These are phyloP conservation scores for Elsinoe necatrix DNA, from an alignment of 2,329 filamentous ascomycete genomes.

Conservation along the genomic window DNA sequence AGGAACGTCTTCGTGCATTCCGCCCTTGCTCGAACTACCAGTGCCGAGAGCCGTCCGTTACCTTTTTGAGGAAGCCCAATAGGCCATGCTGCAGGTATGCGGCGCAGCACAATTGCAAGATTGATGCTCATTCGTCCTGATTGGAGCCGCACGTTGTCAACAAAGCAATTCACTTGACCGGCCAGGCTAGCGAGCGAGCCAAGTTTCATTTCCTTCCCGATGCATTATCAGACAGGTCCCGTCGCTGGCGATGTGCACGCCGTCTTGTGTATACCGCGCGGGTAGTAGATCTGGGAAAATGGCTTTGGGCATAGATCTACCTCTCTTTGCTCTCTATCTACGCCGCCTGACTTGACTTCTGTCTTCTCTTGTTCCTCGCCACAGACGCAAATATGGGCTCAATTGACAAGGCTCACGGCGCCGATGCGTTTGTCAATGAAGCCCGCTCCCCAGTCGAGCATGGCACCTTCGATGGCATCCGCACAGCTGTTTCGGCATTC, in stretches of 20 bases:
- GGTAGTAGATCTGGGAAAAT: not conserved
- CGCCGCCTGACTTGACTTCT: not conserved
- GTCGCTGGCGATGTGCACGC: not conserved
- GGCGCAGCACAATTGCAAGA: not conserved
- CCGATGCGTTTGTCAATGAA: conserved; percentile 2
- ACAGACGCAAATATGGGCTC: not conserved
- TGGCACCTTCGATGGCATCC: conserved; percentile 11
- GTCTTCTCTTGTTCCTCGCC: not conserved
- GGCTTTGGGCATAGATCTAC: not conserved
- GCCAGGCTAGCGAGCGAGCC: not conserved
- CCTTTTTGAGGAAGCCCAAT: conserved; percentile 12
- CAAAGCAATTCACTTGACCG: conserved; percentile 1
- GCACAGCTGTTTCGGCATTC: not conserved
- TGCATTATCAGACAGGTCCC: not conserved
- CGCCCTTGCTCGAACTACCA: not conserved
- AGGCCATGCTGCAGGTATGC: not conserved
- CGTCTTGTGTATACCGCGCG: not conserved
- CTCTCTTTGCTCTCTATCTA: not conserved
- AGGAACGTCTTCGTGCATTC: conserved; percentile 1
- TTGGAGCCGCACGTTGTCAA: not conserved
- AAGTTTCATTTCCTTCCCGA: conserved; percentile 4
- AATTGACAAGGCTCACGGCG: not conserved
- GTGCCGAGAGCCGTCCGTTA: conserved; percentile 4
- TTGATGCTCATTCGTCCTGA: conserved; percentile 1
- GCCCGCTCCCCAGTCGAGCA: not conserved